Evolutionary conservation across 768 basidiomycete species (phyloP), one percentile per base, ranked within the genome.

Genomic region (Lactarius deliciosus): DNA sequence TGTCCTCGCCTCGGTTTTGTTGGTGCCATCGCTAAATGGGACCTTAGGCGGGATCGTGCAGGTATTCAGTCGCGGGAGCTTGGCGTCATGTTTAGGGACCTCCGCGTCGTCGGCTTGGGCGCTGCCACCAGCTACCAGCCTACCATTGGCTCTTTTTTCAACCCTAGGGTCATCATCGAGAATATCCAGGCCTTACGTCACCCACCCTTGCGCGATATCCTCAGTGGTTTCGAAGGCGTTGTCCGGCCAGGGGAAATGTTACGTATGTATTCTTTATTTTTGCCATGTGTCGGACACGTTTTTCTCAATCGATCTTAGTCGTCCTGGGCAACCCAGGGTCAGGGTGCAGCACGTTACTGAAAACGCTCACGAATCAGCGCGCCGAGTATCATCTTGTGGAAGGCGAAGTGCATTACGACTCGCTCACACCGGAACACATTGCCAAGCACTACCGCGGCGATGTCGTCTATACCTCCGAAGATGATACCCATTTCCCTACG

Each of bases 261-360:
- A 4, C 79, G 92, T 87, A 72, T 70, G 89, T 84, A 13, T 53
- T 22, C 11, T 34, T 36, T 22, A 11, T 11, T 25, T 38, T 25
- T 22, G 1, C 45, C 45, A 22, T 22, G 22, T 4, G 22, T 50
- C 22, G 13, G 50, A 53, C 11, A 54, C 60, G 28, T n/a, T 53
- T 9, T 20, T 50, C 40, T 34, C 47, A 15, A 20, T 13, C 25
- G 2, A 53, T 25, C 22, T 53, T 3, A 53, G 50, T 66, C 2
- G 61, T 66, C 13, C 61, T 66, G 16, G 93, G 93, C 25, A 87
- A 91, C 62, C 93, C 93, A 3, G 90, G 89, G 0, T 83, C 91
- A 5, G 94, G 94, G 36, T 96, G 94, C 74, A 86, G 88, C 0
- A 91, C 94, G 0, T 94, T 96, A 78, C 81, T 96, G 25, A 94